These are phyloP conservation scores for Candida ortonii DNA, from an alignment of 805 yeast genomes.

Conservation along the genomic window DNA sequence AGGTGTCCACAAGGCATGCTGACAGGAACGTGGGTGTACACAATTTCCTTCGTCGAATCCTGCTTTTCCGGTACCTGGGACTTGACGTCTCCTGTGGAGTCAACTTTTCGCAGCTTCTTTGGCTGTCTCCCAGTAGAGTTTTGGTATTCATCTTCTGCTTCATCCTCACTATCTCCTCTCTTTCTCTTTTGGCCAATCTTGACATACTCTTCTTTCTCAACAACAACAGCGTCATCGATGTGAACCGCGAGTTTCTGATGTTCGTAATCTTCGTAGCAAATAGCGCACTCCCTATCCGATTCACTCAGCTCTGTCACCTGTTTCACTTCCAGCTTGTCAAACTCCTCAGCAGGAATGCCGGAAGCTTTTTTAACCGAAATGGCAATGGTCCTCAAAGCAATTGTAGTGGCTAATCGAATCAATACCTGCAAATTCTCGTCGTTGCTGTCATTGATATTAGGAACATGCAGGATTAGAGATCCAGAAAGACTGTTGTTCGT, in stretches of 20 bases:
- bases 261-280: constrained; percentile 58
- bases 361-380: constrained; percentile 45
- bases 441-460: constrained; percentile 59
- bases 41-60: constrained; percentile 20
- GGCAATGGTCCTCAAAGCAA: constrained; percentile 63
- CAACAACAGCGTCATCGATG: too few species aligned
- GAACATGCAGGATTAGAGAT: constrained; percentile 59
- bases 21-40: constrained; percentile 59
- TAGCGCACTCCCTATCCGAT: constrained; percentile 47
- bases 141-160: constrained; percentile 6
- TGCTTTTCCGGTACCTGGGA: constrained; percentile 18
- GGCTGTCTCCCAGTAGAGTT: too few species aligned
- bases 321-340: constrained; percentile 47
- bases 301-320: constrained; percentile 29
- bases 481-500: constrained; percentile 43
- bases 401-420: constrained; percentile 63
- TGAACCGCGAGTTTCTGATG: too few species aligned
- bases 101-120: constrained; percentile 14
- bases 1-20: constrained; percentile 81
- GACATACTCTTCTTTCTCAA: background rate
- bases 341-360: constrained; percentile 53
- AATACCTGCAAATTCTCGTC: constrained; percentile 60
- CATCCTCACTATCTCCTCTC: constrained; percentile 9
- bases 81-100: constrained; percentile 10
- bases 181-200: constrained; percentile 19